A percentile compares a stretch with the other conserved stretches of the same genome.
phyloP scores from a whole-genome alignment of 495 filamentous ascomycete genomes.

The Alectoria sarmentosa region DNA sequence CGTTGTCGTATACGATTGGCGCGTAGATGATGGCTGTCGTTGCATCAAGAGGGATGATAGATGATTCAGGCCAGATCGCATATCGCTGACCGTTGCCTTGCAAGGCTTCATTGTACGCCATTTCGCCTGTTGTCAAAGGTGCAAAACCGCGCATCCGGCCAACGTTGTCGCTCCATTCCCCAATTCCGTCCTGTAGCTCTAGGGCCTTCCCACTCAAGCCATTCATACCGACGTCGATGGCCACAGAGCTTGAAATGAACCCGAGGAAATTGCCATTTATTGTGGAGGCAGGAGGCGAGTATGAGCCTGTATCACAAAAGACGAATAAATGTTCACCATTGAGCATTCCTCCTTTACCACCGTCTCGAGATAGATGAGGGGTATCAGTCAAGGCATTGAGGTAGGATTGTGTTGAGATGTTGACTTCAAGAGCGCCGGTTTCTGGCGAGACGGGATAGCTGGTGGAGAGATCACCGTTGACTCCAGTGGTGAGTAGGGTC shows the following conservation, averaged over 20 bases:
- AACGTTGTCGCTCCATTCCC: slow-evolving; percentile 30
- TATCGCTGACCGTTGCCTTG: slow-evolving; percentile 32
- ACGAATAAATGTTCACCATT: slow-evolving; percentile 32
- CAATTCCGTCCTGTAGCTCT: slow-evolving; percentile 29
- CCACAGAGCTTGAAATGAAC: slow-evolving; percentile 33
- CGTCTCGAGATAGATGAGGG: slow-evolving; percentile 33
- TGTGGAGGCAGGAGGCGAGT: slow-evolving; percentile 23
- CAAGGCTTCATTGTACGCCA: slow-evolving; percentile 30
- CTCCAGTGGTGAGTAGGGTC: slow-evolving; percentile 25
- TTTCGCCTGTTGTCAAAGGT: slow-evolving; percentile 31
- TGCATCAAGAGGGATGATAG: slow-evolving; percentile 30
- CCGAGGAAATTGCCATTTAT: slow-evolving; percentile 30
- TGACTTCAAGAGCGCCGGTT: slow-evolving; percentile 28
- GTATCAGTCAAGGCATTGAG: slow-evolving; percentile 21
- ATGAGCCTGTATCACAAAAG: slow-evolving; percentile 34
- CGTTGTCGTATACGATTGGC: slow-evolving; percentile 32
- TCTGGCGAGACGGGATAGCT: slow-evolving; percentile 27
- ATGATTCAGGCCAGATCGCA: slow-evolving; percentile 33
- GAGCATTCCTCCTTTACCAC: slow-evolving; percentile 32
- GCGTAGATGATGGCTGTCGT: slow-evolving; percentile 28
- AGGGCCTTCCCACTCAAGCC: slow-evolving; percentile 27
- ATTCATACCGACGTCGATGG: slow-evolving; percentile 30
- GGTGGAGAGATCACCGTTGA: slow-evolving; percentile 29
- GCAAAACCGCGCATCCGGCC: slow-evolving; percentile 31
- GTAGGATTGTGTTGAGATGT: slow-evolving; percentile 23